A percentile compares a stretch with the other conserved stretches of the same genome.
These are phyloP conservation scores for Curvularia verruculosa DNA, from an alignment of 2,329 filamentous ascomycete genomes.

Conservation along the genomic window DNA sequence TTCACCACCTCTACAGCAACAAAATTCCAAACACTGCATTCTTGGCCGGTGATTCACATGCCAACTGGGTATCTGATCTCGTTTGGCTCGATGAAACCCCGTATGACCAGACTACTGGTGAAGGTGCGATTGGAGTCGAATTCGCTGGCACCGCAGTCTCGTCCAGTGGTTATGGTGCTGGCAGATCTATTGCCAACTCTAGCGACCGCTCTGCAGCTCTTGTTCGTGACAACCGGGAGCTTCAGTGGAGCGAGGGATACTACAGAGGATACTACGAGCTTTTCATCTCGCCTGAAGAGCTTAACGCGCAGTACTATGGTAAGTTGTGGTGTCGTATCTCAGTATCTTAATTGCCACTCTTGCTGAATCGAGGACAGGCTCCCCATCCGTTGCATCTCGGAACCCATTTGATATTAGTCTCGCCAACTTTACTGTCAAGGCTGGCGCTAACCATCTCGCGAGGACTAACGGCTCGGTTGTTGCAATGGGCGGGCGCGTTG, in stretches of 20 bases:
- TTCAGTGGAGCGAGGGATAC: conserved; percentile 74
- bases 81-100: conserved; percentile 49
- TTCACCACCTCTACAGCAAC: conserved; percentile 68
- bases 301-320: conserved; percentile 68
- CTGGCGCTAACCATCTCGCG: conserved; percentile 63
- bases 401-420: conserved; percentile 69
- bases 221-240: conserved; percentile 60
- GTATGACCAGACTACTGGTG: conserved; percentile 48
- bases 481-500: conserved; percentile 52
- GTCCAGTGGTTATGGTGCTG: conserved; percentile 56
- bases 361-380: conserved; percentile 23
- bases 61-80: conserved; percentile 60
- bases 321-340: conserved; percentile 23
- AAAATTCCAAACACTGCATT: conserved; percentile 73
- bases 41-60: conserved; percentile 71
- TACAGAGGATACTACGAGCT: conserved; percentile 75
- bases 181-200: conserved; percentile 43
- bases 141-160: conserved; percentile 70
- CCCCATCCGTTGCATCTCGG: conserved; percentile 62
- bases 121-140: conserved; percentile 52
- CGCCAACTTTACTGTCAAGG: conserved; percentile 70
- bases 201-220: conserved; percentile 54
- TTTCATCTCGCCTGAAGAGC: conserved; percentile 58
- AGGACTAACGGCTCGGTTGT: conserved; percentile 47
- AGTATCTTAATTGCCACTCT: background rate